These are phyloP conservation scores for Suillus discolor DNA, from an alignment of 768 basidiomycete species.

Conservation along the genomic window DNA sequence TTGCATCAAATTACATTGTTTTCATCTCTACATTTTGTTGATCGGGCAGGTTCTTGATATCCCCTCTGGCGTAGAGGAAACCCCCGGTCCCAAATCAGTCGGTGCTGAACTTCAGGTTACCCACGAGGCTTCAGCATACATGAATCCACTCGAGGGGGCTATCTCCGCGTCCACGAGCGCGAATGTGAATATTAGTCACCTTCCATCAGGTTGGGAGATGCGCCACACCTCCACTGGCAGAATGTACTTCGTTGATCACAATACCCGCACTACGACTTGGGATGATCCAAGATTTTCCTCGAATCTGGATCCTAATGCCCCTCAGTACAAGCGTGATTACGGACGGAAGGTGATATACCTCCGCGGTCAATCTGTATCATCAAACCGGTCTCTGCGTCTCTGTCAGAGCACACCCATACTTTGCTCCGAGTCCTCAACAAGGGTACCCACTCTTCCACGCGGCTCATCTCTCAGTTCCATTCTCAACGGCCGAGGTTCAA, in stretches of 20 bases:
- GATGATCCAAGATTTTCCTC: slow-evolving; percentile 89
- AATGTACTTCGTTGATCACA: slow-evolving; percentile 94
- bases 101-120: too few species aligned
- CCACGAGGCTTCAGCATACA: too few species aligned
- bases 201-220: slow-evolving; percentile 97
- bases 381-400: slow-evolving; percentile 17
- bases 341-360: slow-evolving; percentile 91
- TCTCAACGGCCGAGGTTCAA: neutral
- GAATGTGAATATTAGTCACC: slow-evolving; percentile 71
- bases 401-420: slow-evolving; percentile 28
- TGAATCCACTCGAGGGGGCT: too few species aligned
- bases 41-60: too few species aligned
- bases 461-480: slow-evolving; percentile 20
- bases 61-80: too few species aligned
- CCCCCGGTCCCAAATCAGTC: too few species aligned
- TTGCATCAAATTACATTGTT: too few species aligned
- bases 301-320: slow-evolving; percentile 82
- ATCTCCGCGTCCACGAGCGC: slow-evolving; percentile 45
- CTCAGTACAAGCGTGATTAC: slow-evolving; percentile 96
- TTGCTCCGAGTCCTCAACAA: slow-evolving; percentile 22
- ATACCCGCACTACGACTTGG: slow-evolving; percentile 88
- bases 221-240: slow-evolving; percentile 80
- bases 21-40: too few species aligned
- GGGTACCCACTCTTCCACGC: slow-evolving; percentile 17
- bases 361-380: slow-evolving; percentile 75